Evolutionary conservation across 176 grass and related monocot genomes (phyloP).

Genomic region (bread wheat (Triticum aestivum)): DNA sequence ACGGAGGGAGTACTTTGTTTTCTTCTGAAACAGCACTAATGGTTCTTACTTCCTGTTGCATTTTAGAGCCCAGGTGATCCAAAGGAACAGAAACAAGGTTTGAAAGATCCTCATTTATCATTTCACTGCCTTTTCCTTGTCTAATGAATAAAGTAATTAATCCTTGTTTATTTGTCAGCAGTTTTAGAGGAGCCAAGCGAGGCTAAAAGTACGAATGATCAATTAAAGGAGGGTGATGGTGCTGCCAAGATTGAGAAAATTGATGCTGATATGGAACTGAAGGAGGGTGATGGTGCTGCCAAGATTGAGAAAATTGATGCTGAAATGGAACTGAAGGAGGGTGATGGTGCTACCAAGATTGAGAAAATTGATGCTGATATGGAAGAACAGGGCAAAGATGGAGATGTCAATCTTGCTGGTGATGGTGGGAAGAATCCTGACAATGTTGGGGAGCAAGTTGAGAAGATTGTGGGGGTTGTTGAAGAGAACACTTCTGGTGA

Average conservation of each 20-base stretch:
- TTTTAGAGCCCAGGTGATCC: slow-evolving; percentile 56
- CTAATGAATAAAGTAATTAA: slow-evolving; percentile 2
- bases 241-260: slow-evolving; percentile 39
- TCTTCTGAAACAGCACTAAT: neutral
- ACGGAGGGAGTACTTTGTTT: neutral
- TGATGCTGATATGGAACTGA: slow-evolving; percentile 24
- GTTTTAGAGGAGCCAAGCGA: slow-evolving; percentile 36
- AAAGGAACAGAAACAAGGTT: slow-evolving; percentile 64
- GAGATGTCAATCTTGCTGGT: slow-evolving; percentile 25
- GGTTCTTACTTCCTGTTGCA: neutral
- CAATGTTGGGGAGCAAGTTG: slow-evolving; percentile 31
- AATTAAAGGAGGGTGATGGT: slow-evolving; percentile 25
- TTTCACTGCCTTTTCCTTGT: slow-evolving; percentile 2
- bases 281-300: slow-evolving; percentile 22
- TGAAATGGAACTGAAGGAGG: slow-evolving; percentile 23
- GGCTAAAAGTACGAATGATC: slow-evolving; percentile 25
- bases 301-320: slow-evolving; percentile 41
- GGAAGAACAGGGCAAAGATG: slow-evolving; percentile 30
- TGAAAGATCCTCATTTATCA: slow-evolving; percentile 10
- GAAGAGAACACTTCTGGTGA: slow-evolving; percentile 36
- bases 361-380: slow-evolving; percentile 32
- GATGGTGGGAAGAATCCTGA: slow-evolving; percentile 20
- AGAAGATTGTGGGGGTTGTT: slow-evolving; percentile 33
- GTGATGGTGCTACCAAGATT: slow-evolving; percentile 34
- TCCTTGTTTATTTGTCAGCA: slow-evolving; percentile 10